Conservation (phyloP, 129 eudicot species). For the Flaveria trinervia region DNA sequence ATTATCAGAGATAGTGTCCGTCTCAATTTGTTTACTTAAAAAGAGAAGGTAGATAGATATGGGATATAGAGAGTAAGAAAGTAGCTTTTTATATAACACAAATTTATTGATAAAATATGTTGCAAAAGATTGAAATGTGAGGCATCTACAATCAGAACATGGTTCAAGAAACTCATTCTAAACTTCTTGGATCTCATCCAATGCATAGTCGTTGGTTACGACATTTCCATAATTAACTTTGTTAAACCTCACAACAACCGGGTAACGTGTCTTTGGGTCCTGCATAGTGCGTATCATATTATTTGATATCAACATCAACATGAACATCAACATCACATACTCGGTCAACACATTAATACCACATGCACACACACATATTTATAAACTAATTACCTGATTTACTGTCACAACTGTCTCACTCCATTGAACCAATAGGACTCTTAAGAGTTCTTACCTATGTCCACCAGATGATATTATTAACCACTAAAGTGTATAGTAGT, state of each 20-base stretch:
- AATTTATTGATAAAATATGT: slow-evolving; percentile 38
- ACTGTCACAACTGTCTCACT: slow-evolving; percentile 87
- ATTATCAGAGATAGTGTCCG: no score
- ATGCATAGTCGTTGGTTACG: slow-evolving; percentile 96
- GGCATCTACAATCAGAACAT: slow-evolving; percentile 36
- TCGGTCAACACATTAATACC: not conserved
- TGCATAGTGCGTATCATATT: slow-evolving; percentile 44
- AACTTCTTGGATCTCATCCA: slow-evolving; percentile 77
- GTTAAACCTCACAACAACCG: slow-evolving; percentile 94
- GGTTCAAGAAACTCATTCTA: slow-evolving; percentile 33
- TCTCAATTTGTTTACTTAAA: no score
- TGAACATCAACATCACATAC: not conserved
- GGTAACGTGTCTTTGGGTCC: slow-evolving; percentile 97
- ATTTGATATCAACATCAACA: not conserved
- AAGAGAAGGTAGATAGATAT: no score
- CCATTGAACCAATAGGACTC: slow-evolving; percentile 98
- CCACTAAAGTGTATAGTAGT: not conserved
- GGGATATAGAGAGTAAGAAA: no score
- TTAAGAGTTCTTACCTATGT: slow-evolving; percentile 84
- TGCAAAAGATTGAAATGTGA: slow-evolving; percentile 29
- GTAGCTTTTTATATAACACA: slow-evolving; percentile 28
- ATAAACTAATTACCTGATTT: slow-evolving; percentile 56
- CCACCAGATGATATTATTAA: slow-evolving; percentile 20
- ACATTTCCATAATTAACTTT: slow-evolving; percentile 93
- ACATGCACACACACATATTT: not conserved